Percentiles rank a stretch among this genome's conserved stretches.
Conservation (phyloP, 139 green algal species). For the Haematococcus lacustris region DNA sequence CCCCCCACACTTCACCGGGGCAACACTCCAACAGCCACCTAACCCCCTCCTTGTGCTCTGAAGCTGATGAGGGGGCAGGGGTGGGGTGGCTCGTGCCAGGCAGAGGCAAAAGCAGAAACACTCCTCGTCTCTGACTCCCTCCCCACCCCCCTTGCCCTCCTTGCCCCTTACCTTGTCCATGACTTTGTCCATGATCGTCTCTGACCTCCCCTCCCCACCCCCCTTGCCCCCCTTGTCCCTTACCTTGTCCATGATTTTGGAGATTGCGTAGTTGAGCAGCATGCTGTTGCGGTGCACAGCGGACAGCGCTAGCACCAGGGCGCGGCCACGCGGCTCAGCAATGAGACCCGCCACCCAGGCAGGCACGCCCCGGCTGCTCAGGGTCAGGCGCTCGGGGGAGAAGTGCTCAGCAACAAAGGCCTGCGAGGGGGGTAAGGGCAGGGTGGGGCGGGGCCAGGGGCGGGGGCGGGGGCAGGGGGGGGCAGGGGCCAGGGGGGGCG, state of each 20-base stretch:
- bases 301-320: slow-evolving; percentile 72
- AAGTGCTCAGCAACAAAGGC: slow-evolving; percentile 59
- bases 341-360: slow-evolving; percentile 17
- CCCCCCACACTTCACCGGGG: no score
- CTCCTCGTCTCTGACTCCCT: no score
- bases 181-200: no score
- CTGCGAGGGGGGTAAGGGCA: neutral
- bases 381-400: slow-evolving; percentile 50
- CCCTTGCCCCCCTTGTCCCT: no score
- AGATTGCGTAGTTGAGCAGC: slow-evolving; percentile 77
- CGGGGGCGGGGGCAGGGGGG: neutral
- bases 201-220: no score
- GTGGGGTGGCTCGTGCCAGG: no score
- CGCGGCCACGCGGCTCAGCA: slow-evolving; percentile 25
- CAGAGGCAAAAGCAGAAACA: no score
- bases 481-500: neutral
- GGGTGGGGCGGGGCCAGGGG: neutral
- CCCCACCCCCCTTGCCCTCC: no score
- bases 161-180: no score
- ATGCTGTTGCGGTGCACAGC: slow-evolving; percentile 54
- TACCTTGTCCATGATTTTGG: slow-evolving; percentile 63
- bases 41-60: no score
- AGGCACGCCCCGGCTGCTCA: neutral
- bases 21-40: no score
- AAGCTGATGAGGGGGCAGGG: no score